A percentile compares a stretch with the other conserved stretches of the same genome.
Evolutionary conservation across 805 yeast species (phyloP).

Genomic region (Ogataea trehaloabstinens): DNA sequence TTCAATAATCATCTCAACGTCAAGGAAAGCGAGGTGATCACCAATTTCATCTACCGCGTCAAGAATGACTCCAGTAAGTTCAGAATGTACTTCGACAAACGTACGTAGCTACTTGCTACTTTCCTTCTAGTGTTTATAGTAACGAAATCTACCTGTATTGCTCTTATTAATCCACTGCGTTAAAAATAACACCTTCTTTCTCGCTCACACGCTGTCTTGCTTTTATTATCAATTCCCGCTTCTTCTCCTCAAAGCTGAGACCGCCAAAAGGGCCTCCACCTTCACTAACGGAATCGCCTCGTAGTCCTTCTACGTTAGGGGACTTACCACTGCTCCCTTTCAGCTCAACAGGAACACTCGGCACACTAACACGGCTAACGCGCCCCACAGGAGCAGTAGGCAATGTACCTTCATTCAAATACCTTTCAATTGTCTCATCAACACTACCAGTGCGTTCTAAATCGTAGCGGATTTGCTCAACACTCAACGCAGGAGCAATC

Average conservation of each 20-base stretch:
- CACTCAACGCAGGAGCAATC: constrained; percentile 70
- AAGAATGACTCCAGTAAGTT: constrained; percentile 53
- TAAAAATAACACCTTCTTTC: constrained; percentile 18
- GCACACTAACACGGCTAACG: neutral
- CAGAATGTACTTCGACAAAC: constrained; percentile 38
- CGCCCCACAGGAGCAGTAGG: constrained; percentile 35
- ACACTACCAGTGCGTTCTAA: constrained; percentile 77
- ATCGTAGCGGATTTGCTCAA: constrained; percentile 70
- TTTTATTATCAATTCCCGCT: constrained; percentile 54
- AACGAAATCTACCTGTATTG: neutral
- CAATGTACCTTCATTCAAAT: constrained; percentile 57
- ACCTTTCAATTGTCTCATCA: constrained; percentile 73
- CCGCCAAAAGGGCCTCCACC: constrained; percentile 38
- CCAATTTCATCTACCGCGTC: constrained; percentile 85
- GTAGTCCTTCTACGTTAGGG: neutral
- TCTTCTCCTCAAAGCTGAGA: constrained; percentile 44
- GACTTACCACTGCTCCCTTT: neutral
- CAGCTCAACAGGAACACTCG: neutral
- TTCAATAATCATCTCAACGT: constrained; percentile 51
- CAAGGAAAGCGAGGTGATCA: constrained; percentile 82
- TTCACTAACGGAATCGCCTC: neutral
- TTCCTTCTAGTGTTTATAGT: neutral
- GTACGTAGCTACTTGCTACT: constrained; percentile 9
- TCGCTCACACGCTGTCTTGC: constrained; percentile 56
- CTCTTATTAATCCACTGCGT: constrained; percentile 2